phyloP scores from a whole-genome alignment of 208 protist species.

The Leishmania martiniquensis region DNA sequence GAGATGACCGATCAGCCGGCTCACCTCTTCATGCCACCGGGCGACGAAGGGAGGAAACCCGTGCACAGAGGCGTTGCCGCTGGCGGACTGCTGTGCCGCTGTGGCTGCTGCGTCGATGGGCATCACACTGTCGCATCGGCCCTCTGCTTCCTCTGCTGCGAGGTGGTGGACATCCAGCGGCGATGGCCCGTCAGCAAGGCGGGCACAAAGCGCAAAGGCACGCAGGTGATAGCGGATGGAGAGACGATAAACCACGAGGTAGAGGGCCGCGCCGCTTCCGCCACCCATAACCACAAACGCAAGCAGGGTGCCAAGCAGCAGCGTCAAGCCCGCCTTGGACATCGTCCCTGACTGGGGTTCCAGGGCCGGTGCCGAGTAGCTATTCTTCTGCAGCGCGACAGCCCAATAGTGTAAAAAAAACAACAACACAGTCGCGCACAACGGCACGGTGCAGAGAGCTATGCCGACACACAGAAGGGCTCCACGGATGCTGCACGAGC shows the following conservation, averaged over 20 bases:
- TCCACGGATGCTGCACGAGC: constrained; percentile 1
- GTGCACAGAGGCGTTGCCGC: background rate
- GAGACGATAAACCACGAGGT: constrained; percentile 15
- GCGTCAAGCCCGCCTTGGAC: constrained; percentile 20
- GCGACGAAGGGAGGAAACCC: background rate
- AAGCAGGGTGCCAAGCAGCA: constrained; percentile 16
- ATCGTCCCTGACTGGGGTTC: constrained; percentile 26
- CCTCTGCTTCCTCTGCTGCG: background rate
- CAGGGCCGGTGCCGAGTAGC: background rate
- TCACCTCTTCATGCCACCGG: constrained; percentile 25
- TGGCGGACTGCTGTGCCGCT: background rate
- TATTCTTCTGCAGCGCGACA: constrained; percentile 17
- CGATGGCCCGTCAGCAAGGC: background rate
- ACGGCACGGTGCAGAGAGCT: constrained; percentile 20
- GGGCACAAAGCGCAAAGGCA: constrained; percentile 22
- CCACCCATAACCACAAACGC: constrained; percentile 19
- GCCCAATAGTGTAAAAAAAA: constrained; percentile 56
- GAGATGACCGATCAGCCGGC: constrained; percentile 3
- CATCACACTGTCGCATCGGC: background rate
- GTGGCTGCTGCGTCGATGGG: background rate
- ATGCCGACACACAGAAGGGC: constrained; percentile 12
- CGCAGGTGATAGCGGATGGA: constrained; percentile 18
- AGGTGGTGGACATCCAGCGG: background rate
- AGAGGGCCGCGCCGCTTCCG: constrained; percentile 9
- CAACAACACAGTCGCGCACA: constrained; percentile 29